phyloP scores from a whole-genome alignment of 2,329 filamentous ascomycete genomes.

The Penicillium sp. region DNA sequence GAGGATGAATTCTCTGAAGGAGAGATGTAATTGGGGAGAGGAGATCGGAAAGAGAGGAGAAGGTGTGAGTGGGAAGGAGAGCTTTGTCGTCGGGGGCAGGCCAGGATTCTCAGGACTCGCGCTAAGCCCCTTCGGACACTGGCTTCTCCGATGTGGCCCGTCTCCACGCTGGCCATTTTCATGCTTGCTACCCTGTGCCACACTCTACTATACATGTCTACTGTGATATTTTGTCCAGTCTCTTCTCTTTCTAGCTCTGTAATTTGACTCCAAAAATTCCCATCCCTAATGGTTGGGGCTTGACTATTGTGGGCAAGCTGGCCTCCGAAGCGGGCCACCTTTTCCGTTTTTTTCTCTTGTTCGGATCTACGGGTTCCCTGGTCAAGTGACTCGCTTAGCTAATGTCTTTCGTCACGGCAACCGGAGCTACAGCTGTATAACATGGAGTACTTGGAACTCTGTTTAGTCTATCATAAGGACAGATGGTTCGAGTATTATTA shows the following conservation, averaged over 20 bases:
- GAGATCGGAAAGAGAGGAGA: conserved; percentile 35
- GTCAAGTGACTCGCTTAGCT: conserved; percentile 30
- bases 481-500: not conserved
- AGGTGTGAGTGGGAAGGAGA: conserved; percentile 41
- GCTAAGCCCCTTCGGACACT: conserved; percentile 39
- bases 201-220: not conserved
- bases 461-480: not conserved
- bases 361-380: conserved; percentile 36
- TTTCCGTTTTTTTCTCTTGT: conserved; percentile 33
- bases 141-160: conserved; percentile 40
- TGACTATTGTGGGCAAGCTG: not conserved
- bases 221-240: not conserved
- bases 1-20: conserved; percentile 41
- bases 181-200: not conserved
- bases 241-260: not conserved
- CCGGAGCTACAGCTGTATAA: conserved; percentile 5
- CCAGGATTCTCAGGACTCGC: conserved; percentile 38
- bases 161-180: conserved; percentile 20
- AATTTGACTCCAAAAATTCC: conserved; percentile 13
- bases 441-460: not conserved
- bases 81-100: conserved; percentile 40
- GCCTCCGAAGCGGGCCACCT: conserved; percentile 23
- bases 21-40: conserved; percentile 41
- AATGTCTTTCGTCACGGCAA: conserved; percentile 36
- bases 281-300: not conserved